Percentiles rank a stretch among this genome's conserved stretches.
phyloP scores from a whole-genome alignment of 2,329 filamentous ascomycete genomes.

The Aspergillus sp. region DNA sequence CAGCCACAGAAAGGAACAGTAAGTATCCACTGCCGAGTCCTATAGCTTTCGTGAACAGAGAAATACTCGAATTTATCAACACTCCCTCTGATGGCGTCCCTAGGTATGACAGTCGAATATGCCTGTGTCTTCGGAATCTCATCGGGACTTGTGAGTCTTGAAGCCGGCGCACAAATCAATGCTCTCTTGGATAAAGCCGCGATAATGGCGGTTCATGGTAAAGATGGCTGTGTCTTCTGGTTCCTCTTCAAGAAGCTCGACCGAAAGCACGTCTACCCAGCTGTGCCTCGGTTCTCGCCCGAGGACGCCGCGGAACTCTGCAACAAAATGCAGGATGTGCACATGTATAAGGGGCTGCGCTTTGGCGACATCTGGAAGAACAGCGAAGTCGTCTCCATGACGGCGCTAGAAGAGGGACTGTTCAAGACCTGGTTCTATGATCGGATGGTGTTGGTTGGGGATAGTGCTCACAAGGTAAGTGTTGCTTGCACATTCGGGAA shows the following conservation, averaged over 20 bases:
- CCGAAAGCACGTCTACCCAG: constrained; percentile 25
- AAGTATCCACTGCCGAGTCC: not conserved
- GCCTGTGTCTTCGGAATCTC: constrained; percentile 39
- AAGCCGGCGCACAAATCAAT: constrained; percentile 26
- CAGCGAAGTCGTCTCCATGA: constrained; percentile 22
- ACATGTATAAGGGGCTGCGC: constrained; percentile 21
- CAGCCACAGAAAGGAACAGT: constrained; percentile 18
- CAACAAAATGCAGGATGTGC: constrained; percentile 13
- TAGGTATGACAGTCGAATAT: constrained; percentile 32
- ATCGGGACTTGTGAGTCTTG: constrained; percentile 16
- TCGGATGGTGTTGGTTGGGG: constrained; percentile 32
- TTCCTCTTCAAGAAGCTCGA: constrained; percentile 33
- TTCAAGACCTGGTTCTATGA: constrained; percentile 30
- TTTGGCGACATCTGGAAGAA: constrained; percentile 33
- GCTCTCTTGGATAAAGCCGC: constrained; percentile 22
- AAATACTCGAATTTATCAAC: too few relatives aligned
- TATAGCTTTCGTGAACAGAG: not conserved
- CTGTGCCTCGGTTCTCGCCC: constrained; percentile 28
- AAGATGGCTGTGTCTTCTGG: constrained; percentile 31
- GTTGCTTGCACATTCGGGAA: not conserved
- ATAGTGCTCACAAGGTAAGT: constrained; percentile 34
- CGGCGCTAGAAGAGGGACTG: constrained; percentile 31
- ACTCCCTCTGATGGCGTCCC: not conserved
- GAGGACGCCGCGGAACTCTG: constrained; percentile 26
- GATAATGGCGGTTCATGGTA: constrained; percentile 27